Conservation (phyloP, 1,139 yeast species). For the Citeromyces hawaiiensis region DNA sequence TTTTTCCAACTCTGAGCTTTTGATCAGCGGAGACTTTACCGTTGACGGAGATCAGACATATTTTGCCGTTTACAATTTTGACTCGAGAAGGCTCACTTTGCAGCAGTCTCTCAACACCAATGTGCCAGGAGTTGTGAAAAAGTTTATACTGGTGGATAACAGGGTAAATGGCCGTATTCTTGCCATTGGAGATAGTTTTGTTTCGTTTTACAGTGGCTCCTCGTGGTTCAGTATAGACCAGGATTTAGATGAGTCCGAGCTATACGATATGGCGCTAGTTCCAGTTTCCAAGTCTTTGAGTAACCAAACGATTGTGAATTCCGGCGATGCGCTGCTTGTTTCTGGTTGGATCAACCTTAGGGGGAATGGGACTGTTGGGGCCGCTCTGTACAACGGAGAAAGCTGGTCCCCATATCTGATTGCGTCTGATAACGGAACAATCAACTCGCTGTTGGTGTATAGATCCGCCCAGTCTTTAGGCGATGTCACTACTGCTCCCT, state of each 20-base stretch:
- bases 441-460: conserved; percentile 3
- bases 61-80: conserved; percentile 26
- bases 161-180: conserved; percentile 35
- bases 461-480: conserved; percentile 3
- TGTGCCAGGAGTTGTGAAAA: conserved; percentile 24
- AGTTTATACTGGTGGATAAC: conserved; percentile 36
- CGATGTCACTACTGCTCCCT: conserved; percentile 16
- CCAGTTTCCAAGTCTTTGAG: conserved; percentile 18
- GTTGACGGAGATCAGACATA: conserved; percentile 28
- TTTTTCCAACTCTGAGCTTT: conserved; percentile 30
- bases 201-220: conserved; percentile 36
- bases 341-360: conserved; percentile 46
- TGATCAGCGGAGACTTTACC: conserved; percentile 51
- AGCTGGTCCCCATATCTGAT: conserved; percentile 60
- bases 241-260: conserved; percentile 16
- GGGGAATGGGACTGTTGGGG: conserved; percentile 45
- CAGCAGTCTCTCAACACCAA: conserved; percentile 7
- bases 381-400: conserved; percentile 59
- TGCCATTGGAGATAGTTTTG: conserved; percentile 37
- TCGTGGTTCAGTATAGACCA: conserved; percentile 27
- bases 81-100: conserved; percentile 11
- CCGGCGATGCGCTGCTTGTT: conserved; percentile 36
- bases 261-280: conserved; percentile 20
- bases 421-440: conserved; percentile 17
- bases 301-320: conserved; percentile 24